Evolutionary conservation across 2,329 filamentous ascomycete species (phyloP), one percentile per base, ranked within the genome.

Genomic region (Fusarium luffae): DNA sequence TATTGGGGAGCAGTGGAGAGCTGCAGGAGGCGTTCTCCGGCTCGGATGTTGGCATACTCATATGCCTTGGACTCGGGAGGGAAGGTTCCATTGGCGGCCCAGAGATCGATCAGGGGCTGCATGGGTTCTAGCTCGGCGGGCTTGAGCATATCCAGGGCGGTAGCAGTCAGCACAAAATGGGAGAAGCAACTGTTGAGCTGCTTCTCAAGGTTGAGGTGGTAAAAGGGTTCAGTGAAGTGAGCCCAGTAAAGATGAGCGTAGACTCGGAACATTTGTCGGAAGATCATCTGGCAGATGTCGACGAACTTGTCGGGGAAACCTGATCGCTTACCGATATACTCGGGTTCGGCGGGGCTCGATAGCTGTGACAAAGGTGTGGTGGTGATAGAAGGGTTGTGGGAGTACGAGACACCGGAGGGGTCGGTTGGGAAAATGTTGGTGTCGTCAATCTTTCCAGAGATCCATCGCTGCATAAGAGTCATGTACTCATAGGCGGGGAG

Each of bases 221-320:
- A 95, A 81, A 94, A 93, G 7, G 92, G 92, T 72, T 93, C 92
- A 65, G 90, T 84, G 81, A 93, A 99, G 81, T 99, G 96, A 60
- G 94, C 93, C 88, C 97, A 98, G 85, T 99, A 99, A 66, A 99
- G 89, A 81, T 99, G 96, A 49, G 96, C 92, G 78, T 99, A 99
- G 74, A 98, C 95, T 63, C 96, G 92, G 86, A 99, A 98, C 92
- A 99, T 98, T 82, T 98, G 96, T 75, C 94, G 92, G 84, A 98
- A 95, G 76, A 98, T 96, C 71, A 91, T 91, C 84, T 97, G 94
- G 84, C 95, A 96, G 73, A 97, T 94, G 66, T 91, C 89, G 74
- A 95, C 86, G 80, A 98, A 98, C 71, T 93, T 92, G 69, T 92
- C 89, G 4, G 96, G 96, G 80, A 99, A 99, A 6, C 95, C 95